phyloP scores from a whole-genome alignment of 768 basidiomycete genomes.

The Rhizopogon sp. region DNA sequence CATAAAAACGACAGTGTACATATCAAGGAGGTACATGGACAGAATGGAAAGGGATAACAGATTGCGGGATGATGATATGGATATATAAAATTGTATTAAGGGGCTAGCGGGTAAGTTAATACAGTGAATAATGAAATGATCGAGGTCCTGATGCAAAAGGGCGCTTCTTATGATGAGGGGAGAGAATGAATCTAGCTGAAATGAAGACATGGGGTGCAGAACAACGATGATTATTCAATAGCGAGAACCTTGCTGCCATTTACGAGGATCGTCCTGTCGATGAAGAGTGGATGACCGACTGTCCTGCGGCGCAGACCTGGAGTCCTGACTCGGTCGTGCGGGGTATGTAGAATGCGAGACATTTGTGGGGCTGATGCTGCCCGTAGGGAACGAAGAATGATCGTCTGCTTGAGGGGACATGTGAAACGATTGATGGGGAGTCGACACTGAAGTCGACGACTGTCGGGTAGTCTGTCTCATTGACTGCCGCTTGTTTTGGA shows the following conservation, averaged over 20 bases:
- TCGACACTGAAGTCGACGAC: conserved; percentile 39
- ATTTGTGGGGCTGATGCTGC: conserved; percentile 25
- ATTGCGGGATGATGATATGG: conserved; percentile 21
- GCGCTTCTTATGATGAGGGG: conserved; percentile 21
- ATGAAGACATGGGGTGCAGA: conserved; percentile 28
- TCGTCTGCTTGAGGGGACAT: conserved; percentile 31
- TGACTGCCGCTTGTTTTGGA: conserved; percentile 83
- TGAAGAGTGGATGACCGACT: conserved; percentile 23
- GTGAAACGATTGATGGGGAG: conserved; percentile 47
- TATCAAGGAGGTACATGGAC: conserved; percentile 13
- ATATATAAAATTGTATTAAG: conserved; percentile 30
- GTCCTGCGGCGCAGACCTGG: conserved; percentile 30
- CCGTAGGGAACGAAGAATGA: conserved; percentile 28
- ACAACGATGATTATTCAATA: conserved; percentile 35
- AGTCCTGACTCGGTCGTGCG: conserved; percentile 36
- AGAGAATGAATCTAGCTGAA: conserved; percentile 22
- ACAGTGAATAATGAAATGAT: conserved; percentile 29
- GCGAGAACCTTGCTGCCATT: conserved; percentile 40
- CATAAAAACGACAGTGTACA: conserved; percentile 20
- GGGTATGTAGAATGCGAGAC: conserved; percentile 32
- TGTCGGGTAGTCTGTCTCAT: conserved; percentile 77
- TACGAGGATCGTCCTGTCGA: conserved; percentile 45
- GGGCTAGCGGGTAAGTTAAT: conserved; percentile 30
- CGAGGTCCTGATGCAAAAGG: conserved; percentile 31
- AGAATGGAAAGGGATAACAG: conserved; percentile 13